Evolutionary conservation across 306 rosid species (phyloP), one percentile per base, ranked within the genome.

Genomic region (Acacia melanoxylon): DNA sequence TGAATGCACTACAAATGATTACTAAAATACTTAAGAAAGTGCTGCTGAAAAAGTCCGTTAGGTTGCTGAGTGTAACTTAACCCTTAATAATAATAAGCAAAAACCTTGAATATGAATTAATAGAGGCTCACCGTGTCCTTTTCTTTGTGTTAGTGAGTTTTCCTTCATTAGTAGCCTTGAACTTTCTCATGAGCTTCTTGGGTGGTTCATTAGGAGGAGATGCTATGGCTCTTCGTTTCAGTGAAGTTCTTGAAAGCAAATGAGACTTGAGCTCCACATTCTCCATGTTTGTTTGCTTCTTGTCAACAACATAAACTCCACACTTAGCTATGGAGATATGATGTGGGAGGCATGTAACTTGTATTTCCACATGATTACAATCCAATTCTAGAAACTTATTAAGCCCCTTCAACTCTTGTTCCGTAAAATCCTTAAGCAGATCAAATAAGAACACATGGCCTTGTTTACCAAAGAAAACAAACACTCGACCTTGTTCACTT

Each of bases 391-490:
- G 67, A 59, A 59, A 59, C 67, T 10, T 24, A 24, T 24, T 22
- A 59, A 24, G 31, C 17, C 35, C 7, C 33, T 11, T 25, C 67
- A 24, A 11, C 33, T 11, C 27, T 22, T 22, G 25, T n/a, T 9
- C 29, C 33, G 2, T 9, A 24, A 52, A 52, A 52, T 52, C 24
- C 25, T 52, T 10, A 24, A 22, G 67, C 17, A 22, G 17, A 13
- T 82, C 82, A 35, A 62, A 77, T 11, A 82, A 5, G 44, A 33
- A 16, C 35, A 77, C 59, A 40, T 77, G 78, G 33, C 65, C 25
- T 19, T 5, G 6, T 19, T 0, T 24, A 9, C 63, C 29, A 9
- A 2, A 52, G 61, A 52, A 22, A n/a, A 22, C 31, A 59, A 22
- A 10, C 31, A 58, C 63, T n/a, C 25, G 15, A 77, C 61, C 61